Evolutionary conservation across 192 early-diverging fungal genomes (phyloP), one percentile per base, ranked within the genome.

Genomic region (Coemansia sp.): DNA sequence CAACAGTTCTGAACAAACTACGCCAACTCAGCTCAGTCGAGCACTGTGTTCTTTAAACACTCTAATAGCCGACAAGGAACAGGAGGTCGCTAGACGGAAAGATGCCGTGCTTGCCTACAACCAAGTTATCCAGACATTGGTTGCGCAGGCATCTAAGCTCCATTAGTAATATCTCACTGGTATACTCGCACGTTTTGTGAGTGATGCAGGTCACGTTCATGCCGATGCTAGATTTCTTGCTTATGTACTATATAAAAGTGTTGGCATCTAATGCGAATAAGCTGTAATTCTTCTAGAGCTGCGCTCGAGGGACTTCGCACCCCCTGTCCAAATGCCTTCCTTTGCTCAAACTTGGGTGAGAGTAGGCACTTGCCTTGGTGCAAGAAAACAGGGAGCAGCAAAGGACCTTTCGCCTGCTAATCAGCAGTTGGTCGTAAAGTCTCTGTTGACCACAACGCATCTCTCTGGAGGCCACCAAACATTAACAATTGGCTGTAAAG

Each of bases 61-160:
- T 25, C 59, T 81, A 14, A 62, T 66, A 10, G 45, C 59, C 3
- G 55, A 48, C 11, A 69, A 67, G 48, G 64, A 64, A 29, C 59
- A 70, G 31, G 73, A 73, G 59, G 32, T 73, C 10, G 59, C 58
- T 19, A 72, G 75, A 34, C 70, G 57, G n/a, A 72, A 46, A 37
- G 78, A 81, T 25, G 61, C 64, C 0, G 60, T 81, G 46, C 67
- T 55, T 19, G 69, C 74, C 7, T 81, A 81, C 45, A 81, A 81
- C 67, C 78, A 81, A 48, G 78, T 81, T 36, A 76, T 81, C 32
- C 78, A 81, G 62, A 72, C 69, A 21, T 60, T 81, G 42, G 73
- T 81, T 3, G 73, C 73, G 7, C 78, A 81, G 41, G 78, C 78
- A 25, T 61, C 73, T 1, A 69, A 70, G 25, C 70, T 81, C 10